These are phyloP conservation scores for Mixia osmundae DNA, from an alignment of 1,284 basidiomycete species.

Conservation along the genomic window DNA sequence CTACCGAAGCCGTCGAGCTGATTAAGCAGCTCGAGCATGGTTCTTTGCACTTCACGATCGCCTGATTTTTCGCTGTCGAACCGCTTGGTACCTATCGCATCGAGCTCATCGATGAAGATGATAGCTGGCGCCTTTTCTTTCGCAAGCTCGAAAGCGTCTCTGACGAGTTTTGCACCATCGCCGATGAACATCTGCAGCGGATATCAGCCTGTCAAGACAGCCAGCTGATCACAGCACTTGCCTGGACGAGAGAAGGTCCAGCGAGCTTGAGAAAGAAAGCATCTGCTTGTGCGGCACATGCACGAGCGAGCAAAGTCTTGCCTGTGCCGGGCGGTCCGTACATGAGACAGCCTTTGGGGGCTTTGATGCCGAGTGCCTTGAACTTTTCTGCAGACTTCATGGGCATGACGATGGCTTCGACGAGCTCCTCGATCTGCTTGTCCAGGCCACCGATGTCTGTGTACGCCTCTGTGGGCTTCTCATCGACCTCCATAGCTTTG, in stretches of 20 bases:
- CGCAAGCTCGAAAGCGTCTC: conserved; percentile 88
- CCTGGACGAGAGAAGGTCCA: conserved; percentile 47
- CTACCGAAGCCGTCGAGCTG: conserved; percentile 62
- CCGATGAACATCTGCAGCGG: conserved; percentile 47
- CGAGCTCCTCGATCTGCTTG: conserved; percentile 59
- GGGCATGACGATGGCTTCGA: conserved; percentile 52
- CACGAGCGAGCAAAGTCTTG: conserved; percentile 50
- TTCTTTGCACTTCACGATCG: conserved; percentile 95
- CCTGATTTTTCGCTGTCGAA: conserved; percentile 95
- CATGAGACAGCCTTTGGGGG: conserved; percentile 55
- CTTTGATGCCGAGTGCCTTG: conserved; percentile 54
- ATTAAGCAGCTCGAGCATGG: conserved; percentile 95
- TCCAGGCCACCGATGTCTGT: conserved; percentile 56
- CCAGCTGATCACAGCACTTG: conserved; percentile 9
- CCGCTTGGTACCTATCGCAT: conserved; percentile 95
- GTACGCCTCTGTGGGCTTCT: conserved; percentile 51
- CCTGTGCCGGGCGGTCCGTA: conserved; percentile 59
- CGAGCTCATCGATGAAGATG: conserved; percentile 98
- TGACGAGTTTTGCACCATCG: conserved; percentile 87
- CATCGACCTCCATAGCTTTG: conserved; percentile 83
- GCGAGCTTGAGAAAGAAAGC: conserved; percentile 59
- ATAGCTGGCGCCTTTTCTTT: conserved; percentile 96
- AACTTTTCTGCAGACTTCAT: conserved; percentile 64
- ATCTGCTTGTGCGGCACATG: conserved; percentile 57
- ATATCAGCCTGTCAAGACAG: neutral